Base-by-base conservation (phyloP, 164 flowering plant genomes). In the Annona squamosa region DNA sequence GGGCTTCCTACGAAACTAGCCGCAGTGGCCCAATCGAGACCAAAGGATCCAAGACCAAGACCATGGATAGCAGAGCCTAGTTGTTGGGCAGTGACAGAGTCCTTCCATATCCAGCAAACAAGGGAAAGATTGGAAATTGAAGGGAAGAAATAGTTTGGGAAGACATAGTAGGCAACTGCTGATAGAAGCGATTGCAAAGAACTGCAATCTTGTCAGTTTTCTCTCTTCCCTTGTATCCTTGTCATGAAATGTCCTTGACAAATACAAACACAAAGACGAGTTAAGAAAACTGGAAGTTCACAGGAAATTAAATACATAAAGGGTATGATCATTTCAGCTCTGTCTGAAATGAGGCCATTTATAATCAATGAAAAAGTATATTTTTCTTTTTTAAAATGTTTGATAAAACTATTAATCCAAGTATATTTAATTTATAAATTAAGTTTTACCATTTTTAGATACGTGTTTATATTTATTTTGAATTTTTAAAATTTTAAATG, bases 101-200 rank as follows among this genome's bases (percentile, higher is more conserved):
- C 48, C 18, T 67, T 67, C 70, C 70, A 67, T 13, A 67, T 67
- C 70, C 70, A 67, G 7, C 70, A 67, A n/a, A 67, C 52, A 46
- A 67, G 2, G 16, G 52, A 67, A 13, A 67, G 56, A 4, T 48
- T 37, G 46, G 48, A 45, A 13, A 67, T 45, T 7, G 70, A 67
- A 17, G 70, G 70, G 19, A 67, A 67, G 52, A 67, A 67, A 67
- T 44, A 67, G 70, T n/a, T 67, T 12, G 70, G 70, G 17, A 67
- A 19, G 5, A 67, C n/a, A 18, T 67, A 67, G 4, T 67, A 67
- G 52, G 70, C 48, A 45, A 41, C 56, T 67, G 5, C 41, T 4
- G 48, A 68, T 16, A 16, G 4, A 45, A 13, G n/a, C 48, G 0
- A 67, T 67, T 12, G 18, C 17, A 67, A 67, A 67, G 56, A 67